Base-by-base conservation (phyloP, 2,329 filamentous ascomycete species). In the Colletotrichum gloeosporioides region DNA sequence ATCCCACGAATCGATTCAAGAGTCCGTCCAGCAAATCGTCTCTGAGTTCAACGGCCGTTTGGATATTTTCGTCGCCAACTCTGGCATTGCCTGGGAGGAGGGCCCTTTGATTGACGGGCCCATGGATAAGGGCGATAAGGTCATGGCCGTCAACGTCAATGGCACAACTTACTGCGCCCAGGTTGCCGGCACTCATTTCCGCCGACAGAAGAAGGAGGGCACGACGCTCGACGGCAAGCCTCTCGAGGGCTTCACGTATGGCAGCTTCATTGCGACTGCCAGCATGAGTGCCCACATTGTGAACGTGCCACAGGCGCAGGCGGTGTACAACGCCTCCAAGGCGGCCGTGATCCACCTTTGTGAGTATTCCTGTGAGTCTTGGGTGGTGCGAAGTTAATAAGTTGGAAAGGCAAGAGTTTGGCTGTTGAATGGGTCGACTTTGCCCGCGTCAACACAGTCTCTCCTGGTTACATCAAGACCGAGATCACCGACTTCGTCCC, bases 51-150 rank as follows among this genome's bases (percentile, higher is more conserved):
- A 94, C 81, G 93, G 93, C 75, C 91, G 94, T 7, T 90, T 96
- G 10, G 95, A 96, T 80, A 88, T 95, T 79, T 95, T 96, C 80
- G 91, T 96, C 61, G 94, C 95, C 79, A 96, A 97, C 82, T 93
- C 93, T 16, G 94, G 94, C 68, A 92, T 96, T 69, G 89, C 92
- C 1, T 96, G 94, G 94, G 92, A 90, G 3, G 88, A 95, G 75
- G 93, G 93, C 0, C 83, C 92, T 10, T 92, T 94, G 82, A 87
- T 95, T 44, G 92, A 95, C 77, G 93, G 92, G 29, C 86, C 90
- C 7, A 82, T 93, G 22, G 89, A 92, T 22, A 90, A 92, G 80
- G 95, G 94, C 85, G 89, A 89, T 66, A 90, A 92, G 77, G 93
- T 96, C 53, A 88, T 95, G 79, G 86, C 88, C 63, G 93, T 94